Percentiles rank a stretch among this genome's conserved stretches.
Evolutionary conservation across 2,329 filamentous ascomycete genomes (phyloP).

Genomic region (Erysiphe pulchra): DNA sequence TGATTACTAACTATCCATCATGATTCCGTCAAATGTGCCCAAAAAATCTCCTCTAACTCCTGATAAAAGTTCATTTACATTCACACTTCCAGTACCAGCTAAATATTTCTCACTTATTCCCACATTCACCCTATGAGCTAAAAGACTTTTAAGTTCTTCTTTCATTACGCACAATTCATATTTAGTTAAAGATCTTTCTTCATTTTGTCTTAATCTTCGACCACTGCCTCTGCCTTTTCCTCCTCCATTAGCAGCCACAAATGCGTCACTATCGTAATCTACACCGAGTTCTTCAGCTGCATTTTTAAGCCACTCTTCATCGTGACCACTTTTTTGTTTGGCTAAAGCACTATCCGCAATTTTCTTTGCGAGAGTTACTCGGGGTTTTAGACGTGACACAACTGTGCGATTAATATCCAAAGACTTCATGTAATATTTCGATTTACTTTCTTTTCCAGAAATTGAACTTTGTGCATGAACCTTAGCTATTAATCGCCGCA

Average conservation of each 20-base stretch:
- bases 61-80: constrained; percentile 44
- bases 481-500: constrained; percentile 61
- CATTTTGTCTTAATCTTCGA: constrained; percentile 48
- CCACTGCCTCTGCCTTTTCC: constrained; percentile 46
- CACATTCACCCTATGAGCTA: constrained; percentile 54
- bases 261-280: constrained; percentile 77
- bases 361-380: constrained; percentile 60
- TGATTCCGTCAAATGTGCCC: constrained; percentile 13
- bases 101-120: constrained; percentile 76
- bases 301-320: constrained; percentile 60
- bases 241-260: constrained; percentile 34
- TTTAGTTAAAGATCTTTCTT: constrained; percentile 41
- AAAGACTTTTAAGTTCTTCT: constrained; percentile 43
- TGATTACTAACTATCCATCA: constrained; percentile 6
- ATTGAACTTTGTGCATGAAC: constrained; percentile 41
- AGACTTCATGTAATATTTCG: constrained; percentile 43
- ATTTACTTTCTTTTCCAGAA: constrained; percentile 8
- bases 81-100: constrained; percentile 47
- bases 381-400: constrained; percentile 47
- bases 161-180: constrained; percentile 43
- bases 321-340: constrained; percentile 64
- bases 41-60: constrained; percentile 29
- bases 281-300: constrained; percentile 85
- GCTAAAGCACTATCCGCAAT: constrained; percentile 62
- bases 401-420: constrained; percentile 65